Evolutionary conservation across 768 basidiomycete species (phyloP), one percentile per base, ranked within the genome.

Genomic region (Leccinum sublutescens): DNA sequence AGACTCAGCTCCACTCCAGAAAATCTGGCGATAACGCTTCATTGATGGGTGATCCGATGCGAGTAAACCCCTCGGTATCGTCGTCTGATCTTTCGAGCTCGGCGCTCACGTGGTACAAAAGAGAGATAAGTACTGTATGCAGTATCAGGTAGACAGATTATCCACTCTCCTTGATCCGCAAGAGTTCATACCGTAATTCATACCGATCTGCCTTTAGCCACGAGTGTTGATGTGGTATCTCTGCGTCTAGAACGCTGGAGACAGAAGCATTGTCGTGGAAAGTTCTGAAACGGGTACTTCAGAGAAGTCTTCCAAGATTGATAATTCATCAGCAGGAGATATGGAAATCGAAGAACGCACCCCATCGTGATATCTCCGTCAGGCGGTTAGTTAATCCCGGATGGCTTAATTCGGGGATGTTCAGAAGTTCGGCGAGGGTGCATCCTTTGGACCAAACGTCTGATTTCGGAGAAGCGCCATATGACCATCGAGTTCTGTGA

Each of bases 391-490:
- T 45, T 45, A 12, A 45, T 19, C 43, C 43, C 11, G 43, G 11
- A 45, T 45, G 19, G 19, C 11, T 45, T 45, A 9, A 45, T 98
- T 1, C 96, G 96, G 4, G 95, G 96, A 29, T 84, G 95, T 96
- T 95, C 62, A 98, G 77, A 27, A 99, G 80, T 74, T 99, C 96
- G 65, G 96, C 85, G 66, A 98, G 86, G 3, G 96, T 98, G 68
- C 95, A 97, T 1, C 87, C 96, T 62, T 98, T 74, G 0, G 94
- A 95, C 95, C 95, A 96, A 40, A 97, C 95, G 71, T 96, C 95
- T 29, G 91, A 89, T 67, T 94, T 94, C 0, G 88, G 80, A n/a
- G 91, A 89, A 8, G 95, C 91, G 10, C 23, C 25, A 45, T 12
- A 40, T 40, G 40, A 4, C 93, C 95, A 72, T 94, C 89, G 56